Evolutionary conservation across 1,139 yeast species (phyloP).

Genomic region (Pichia sp.): DNA sequence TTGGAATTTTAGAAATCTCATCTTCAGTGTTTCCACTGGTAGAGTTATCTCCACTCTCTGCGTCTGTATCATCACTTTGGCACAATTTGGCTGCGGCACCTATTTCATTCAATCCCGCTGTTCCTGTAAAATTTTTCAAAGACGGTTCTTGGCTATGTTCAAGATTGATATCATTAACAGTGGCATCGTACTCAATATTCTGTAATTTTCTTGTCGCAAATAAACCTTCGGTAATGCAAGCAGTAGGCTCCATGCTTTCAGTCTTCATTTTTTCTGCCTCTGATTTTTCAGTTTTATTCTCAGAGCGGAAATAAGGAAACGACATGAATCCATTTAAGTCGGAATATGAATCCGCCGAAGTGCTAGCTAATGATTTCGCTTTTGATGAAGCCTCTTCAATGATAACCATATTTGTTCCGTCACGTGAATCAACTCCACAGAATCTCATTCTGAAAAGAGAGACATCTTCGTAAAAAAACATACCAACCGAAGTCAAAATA

Average conservation of each 20-base stretch:
- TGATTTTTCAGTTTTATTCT: slow-evolving; percentile 1
- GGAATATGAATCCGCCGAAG: not conserved
- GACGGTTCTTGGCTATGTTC: too few species aligned
- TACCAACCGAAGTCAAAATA: slow-evolving; percentile 36
- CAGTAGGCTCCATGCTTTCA: slow-evolving; percentile 19
- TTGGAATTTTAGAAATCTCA: too few species aligned
- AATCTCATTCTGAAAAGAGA: slow-evolving; percentile 22
- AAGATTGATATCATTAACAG: slow-evolving; percentile 8
- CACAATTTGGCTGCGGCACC: too few species aligned
- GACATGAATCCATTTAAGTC: not conserved
- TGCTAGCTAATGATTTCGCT: not conserved
- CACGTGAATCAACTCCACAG: slow-evolving; percentile 7
- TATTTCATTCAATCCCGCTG: too few species aligned
- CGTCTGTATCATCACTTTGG: too few species aligned
- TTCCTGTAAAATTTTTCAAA: too few species aligned
- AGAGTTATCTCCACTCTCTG: too few species aligned
- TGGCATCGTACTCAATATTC: slow-evolving; percentile 19
- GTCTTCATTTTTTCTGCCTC: slow-evolving; percentile 1
- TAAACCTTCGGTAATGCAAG: slow-evolving; percentile 22
- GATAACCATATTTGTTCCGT: slow-evolving; percentile 16
- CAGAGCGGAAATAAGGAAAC: slow-evolving; percentile 9
- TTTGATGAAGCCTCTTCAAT: slow-evolving; percentile 20
- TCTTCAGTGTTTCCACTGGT: too few species aligned
- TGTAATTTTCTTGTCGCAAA: slow-evolving; percentile 27
- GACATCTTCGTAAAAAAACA: slow-evolving; percentile 33